These are phyloP conservation scores for Sporobolomyces roseus DNA, from an alignment of 768 basidiomycete species.

Conservation along the genomic window DNA sequence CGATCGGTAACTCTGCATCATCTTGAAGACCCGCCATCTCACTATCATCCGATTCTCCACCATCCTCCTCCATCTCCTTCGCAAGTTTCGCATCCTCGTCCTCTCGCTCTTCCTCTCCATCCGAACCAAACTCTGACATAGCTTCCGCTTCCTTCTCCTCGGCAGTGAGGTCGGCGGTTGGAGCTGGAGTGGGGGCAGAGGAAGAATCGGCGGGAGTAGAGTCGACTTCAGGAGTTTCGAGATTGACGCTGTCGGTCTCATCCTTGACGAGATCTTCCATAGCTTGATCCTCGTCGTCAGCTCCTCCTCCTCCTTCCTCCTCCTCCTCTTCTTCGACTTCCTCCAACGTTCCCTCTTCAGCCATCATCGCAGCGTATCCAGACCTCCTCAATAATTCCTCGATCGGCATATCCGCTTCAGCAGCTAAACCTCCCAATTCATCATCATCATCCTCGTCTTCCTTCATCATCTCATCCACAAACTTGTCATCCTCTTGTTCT, in stretches of 20 bases:
- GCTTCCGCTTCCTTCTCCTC: constrained; percentile 40
- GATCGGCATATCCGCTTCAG: constrained; percentile 52
- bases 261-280: no score
- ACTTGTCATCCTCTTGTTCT: constrained; percentile 51
- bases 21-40: constrained; percentile 50
- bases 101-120: constrained; percentile 42
- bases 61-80: constrained; percentile 44
- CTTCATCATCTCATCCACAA: constrained; percentile 52
- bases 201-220: background rate
- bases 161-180: constrained; percentile 8
- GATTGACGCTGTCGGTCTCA: no score
- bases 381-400: constrained; percentile 51
- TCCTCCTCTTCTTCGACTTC: constrained; percentile 40
- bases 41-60: constrained; percentile 40
- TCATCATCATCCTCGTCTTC: constrained; percentile 48
- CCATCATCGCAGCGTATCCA: constrained; percentile 46
- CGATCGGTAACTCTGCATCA: constrained; percentile 50
- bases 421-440: constrained; percentile 50
- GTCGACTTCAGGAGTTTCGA: no score
- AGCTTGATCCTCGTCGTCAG: background rate
- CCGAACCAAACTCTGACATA: constrained; percentile 41
- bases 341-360: constrained; percentile 46
- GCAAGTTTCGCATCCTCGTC: constrained; percentile 42
- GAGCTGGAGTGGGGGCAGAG: background rate
- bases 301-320: constrained; percentile 2